phyloP scores from a whole-genome alignment of 2,329 filamentous ascomycete species.

The Xylariaceae sp. region DNA sequence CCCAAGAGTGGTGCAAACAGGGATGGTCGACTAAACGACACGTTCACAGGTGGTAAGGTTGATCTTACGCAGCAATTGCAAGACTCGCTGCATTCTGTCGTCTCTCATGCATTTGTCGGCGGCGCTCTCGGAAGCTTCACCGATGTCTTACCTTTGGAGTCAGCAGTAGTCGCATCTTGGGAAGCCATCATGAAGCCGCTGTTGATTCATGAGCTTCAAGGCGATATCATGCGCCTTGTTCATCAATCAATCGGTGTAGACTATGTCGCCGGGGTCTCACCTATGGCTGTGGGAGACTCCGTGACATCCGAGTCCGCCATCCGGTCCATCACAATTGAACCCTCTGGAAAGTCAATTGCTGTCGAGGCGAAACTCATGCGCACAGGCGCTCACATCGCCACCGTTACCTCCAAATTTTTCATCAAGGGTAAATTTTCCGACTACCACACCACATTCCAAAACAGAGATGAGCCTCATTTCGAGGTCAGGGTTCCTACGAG shows the following conservation, averaged over 20 bases:
- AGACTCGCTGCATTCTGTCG: slow-evolving; percentile 92
- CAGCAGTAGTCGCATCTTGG: slow-evolving; percentile 94
- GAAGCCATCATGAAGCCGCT: slow-evolving; percentile 99
- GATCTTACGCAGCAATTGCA: slow-evolving; percentile 8
- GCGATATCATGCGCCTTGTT: slow-evolving; percentile 91
- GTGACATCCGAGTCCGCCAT: slow-evolving; percentile 90
- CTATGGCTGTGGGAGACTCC: slow-evolving; percentile 90
- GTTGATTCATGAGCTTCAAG: slow-evolving; percentile 92
- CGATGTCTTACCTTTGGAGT: slow-evolving; percentile 88
- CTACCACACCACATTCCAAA: slow-evolving; percentile 8
- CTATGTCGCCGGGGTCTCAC: slow-evolving; percentile 92
- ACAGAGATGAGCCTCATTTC: slow-evolving; percentile 7
- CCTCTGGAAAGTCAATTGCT: slow-evolving; percentile 34
- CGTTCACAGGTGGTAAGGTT: slow-evolving; percentile 6
- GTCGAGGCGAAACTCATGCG: slow-evolving; percentile 13
- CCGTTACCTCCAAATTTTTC: slow-evolving; percentile 15
- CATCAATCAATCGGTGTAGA: slow-evolving; percentile 96
- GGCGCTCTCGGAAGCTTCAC: slow-evolving; percentile 81
- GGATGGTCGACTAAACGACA: slow-evolving; percentile 6
- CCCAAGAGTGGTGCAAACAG: background rate
- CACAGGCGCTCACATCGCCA: slow-evolving; percentile 7
- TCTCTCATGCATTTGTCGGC: slow-evolving; percentile 94
- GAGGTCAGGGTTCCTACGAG: slow-evolving; percentile 7
- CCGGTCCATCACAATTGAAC: slow-evolving; percentile 96
- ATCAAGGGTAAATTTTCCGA: slow-evolving; percentile 14